phyloP scores from a whole-genome alignment of 305 asterid genomes.

The Fraxinus ornus region DNA sequence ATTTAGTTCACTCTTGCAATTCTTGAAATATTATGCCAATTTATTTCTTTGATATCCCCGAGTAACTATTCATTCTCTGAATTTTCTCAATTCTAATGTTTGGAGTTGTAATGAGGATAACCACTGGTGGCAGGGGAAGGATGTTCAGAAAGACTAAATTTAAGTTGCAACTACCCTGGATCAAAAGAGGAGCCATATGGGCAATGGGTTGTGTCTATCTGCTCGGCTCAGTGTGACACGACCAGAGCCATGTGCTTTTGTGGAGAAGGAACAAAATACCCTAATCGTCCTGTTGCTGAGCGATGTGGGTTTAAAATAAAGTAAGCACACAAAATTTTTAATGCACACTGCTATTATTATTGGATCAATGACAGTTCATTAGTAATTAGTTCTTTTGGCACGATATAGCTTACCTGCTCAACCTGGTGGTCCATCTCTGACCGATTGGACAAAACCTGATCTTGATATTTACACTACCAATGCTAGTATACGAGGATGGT shows the following conservation, averaged over 20 bases:
- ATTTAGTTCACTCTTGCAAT: not conserved
- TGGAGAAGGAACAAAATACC: slow-evolving; percentile 95
- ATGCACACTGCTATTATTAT: not conserved
- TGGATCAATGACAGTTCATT: not conserved
- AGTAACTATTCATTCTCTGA: not conserved
- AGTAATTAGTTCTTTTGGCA: slow-evolving; percentile 18
- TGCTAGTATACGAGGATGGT: slow-evolving; percentile 73
- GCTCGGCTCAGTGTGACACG: slow-evolving; percentile 82
- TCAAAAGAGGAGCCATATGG: slow-evolving; percentile 65
- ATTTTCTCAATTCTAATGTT: slow-evolving; percentile 16
- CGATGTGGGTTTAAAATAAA: slow-evolving; percentile 74
- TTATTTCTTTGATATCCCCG: not conserved
- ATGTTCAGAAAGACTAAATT: slow-evolving; percentile 65
- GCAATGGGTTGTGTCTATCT: slow-evolving; percentile 86
- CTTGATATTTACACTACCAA: slow-evolving; percentile 65
- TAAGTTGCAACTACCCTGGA: slow-evolving; percentile 69
- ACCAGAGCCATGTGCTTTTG: slow-evolving; percentile 95
- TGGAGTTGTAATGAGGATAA: slow-evolving; percentile 11
- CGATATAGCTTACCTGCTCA: slow-evolving; percentile 56
- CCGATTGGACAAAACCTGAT: slow-evolving; percentile 70
- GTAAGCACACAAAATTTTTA: slow-evolving; percentile 47
- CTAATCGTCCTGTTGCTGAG: slow-evolving; percentile 86
- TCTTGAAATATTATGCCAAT: not conserved
- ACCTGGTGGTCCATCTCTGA: slow-evolving; percentile 53
- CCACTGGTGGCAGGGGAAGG: slow-evolving; percentile 61